Base-by-base conservation (phyloP, 2,329 filamentous ascomycete species). In the Aureobasidium namibiae region DNA sequence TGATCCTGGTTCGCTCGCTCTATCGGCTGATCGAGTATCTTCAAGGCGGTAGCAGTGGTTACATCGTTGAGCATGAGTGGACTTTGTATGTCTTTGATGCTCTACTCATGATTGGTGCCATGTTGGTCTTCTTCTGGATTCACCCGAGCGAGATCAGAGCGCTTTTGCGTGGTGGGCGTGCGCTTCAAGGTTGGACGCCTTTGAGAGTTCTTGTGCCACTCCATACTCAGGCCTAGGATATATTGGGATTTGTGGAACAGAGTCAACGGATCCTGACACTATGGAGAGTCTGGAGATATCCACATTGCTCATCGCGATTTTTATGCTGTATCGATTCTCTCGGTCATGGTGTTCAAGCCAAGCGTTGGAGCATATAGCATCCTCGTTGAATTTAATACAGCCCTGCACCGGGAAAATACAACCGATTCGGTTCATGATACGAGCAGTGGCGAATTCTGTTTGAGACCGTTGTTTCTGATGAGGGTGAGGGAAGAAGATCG, bases 21-120 rank as follows among this genome's bases (percentile, higher is more conserved):
- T 78, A 80, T 54, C 72, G 78, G 7, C 72, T 78, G 1, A 61
- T 80, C 4, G 79, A 81, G 64, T 81, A 80, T 60, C 61, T 73
- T 0, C 70, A 76, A 61, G 77, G 77, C 1, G 70, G 74, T 8
- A 65, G 59, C 0, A 52, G 23, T 29, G 76, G 76, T 0, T 75
- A 72, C 9, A 63, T 78, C 0, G 70, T 78, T 44, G 69, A 67
- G 1, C 72, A 76, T 36, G 76, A 79, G 62, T 63, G 66, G 0
- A 75, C 70, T 36, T 65, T 78, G 0, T 79, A 78, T 53, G 57
- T 77, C n/a, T 78, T 79, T 38, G 76, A 79, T 59, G 69, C 74
- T 0, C 56, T 68, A 1, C 67, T 73, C 3, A 79, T 79, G 76
- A 68, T 69, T 4, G 52, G 36, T 7, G 61, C 64, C 11, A 63